Conservation (phyloP, 306 rosid genomes). For the Lathyrus tuberosus region DNA sequence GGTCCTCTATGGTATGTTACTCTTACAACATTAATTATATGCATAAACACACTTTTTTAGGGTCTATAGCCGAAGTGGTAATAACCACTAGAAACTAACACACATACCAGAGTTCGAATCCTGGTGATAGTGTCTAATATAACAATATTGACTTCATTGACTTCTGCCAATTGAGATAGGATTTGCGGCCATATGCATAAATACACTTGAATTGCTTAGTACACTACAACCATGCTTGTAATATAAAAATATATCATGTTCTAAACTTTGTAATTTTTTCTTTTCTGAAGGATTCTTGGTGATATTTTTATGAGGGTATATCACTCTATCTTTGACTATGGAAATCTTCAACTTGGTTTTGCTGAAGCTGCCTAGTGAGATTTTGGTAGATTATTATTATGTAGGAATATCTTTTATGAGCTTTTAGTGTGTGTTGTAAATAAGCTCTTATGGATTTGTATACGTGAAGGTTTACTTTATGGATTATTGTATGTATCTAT, state of each 20-base stretch:
- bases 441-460: conserved; percentile 13
- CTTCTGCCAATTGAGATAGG: no score
- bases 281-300: conserved; percentile 61
- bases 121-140: no score
- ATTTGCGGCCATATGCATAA: no score
- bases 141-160: no score
- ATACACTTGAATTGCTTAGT: conserved; percentile 6
- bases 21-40: conserved; percentile 5
- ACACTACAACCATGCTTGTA: conserved; percentile 1
- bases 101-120: no score
- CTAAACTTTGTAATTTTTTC: neutral
- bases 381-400: conserved; percentile 10
- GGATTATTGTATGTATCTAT: conserved; percentile 12
- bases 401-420: conserved; percentile 16
- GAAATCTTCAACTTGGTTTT: conserved; percentile 70
- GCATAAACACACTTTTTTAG: neutral
- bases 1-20: conserved; percentile 80
- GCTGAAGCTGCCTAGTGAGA: conserved; percentile 64
- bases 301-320: conserved; percentile 81
- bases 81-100: no score
- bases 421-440: conserved; percentile 45
- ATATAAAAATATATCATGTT: conserved; percentile 8
- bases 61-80: no score
- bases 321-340: conserved; percentile 83
- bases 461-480: conserved; percentile 12